Percentiles rank a stretch among this genome's conserved stretches.
Conservation (phyloP, 805 yeast species). For the Tetrapisispora namnaoensis region DNA sequence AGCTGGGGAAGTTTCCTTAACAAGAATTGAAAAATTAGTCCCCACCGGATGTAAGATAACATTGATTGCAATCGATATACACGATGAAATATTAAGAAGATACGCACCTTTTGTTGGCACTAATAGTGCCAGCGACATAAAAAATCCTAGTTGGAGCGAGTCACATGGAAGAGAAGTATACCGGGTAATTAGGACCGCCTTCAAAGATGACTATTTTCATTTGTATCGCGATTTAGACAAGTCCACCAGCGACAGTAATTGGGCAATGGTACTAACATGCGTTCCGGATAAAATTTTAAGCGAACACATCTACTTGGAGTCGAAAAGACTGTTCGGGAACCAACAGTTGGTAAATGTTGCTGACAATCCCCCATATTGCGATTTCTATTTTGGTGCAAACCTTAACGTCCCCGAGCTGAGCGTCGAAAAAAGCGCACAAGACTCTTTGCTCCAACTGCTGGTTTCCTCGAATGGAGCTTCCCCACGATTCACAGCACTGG, state of each 20-base stretch:
- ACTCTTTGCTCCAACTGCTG: conserved; percentile 13
- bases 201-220: conserved; percentile 10
- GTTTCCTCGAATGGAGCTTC: conserved; percentile 27
- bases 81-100: conserved; percentile 7
- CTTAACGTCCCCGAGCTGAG: conserved; percentile 4
- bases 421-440: neutral
- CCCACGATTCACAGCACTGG: conserved; percentile 26
- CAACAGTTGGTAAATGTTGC: conserved; percentile 29
- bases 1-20: conserved; percentile 28
- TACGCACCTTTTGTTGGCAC: conserved; percentile 5
- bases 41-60: conserved; percentile 28
- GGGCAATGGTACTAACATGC: conserved; percentile 25
- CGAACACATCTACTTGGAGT: conserved; percentile 16
- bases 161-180: conserved; percentile 3
- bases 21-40: conserved; percentile 24
- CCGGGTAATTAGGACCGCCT: conserved; percentile 11
- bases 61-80: conserved; percentile 20
- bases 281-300: conserved; percentile 20
- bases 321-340: conserved; percentile 16
- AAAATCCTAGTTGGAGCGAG: conserved; percentile 11
- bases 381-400: conserved; percentile 30
- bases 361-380: conserved; percentile 28
- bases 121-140: neutral
- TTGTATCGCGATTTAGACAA: conserved; percentile 9
- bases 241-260: conserved; percentile 6